Evolutionary conservation across 805 yeast genomes (phyloP), one percentile per base, ranked within the genome.

Genomic region (Saturnispora gosingensis): DNA sequence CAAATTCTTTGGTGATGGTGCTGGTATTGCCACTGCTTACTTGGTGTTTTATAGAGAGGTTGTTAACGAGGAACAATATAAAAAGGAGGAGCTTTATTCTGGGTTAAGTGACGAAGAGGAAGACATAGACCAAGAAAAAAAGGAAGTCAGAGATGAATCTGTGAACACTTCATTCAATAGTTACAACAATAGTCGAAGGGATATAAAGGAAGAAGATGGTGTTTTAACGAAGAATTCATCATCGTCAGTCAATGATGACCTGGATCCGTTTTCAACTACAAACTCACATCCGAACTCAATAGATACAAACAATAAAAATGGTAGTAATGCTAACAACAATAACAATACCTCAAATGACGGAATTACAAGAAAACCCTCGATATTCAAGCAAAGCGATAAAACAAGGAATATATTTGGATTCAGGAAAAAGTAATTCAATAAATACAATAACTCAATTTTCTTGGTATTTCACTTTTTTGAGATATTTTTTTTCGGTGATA

Each of bases 1-100:
- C 65, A 78, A 85, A 59, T 93, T 90, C 61, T 84, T 88, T 60
- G 98, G 98, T 27, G 91, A 88, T 63, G 81, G 85, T 3, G 84
- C 86, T 3, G 93, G 95, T 7, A 74, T 88, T 61, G 89, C 97
- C 0, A 84, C 96, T 27, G 98, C 98, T 0, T 93, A 93, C 66
- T 82, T 93, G 27, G 69, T 93, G 49, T 87, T 90, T 60, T 91
- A 91, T 66, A 82, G 79, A 58, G 83, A 80, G 55, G 61, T 66
- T 7, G 71, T 74, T n/a, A 67, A 71, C 13, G 75, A 76, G 28
- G 67, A 65, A 10, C 57, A 54, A n/a, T 72, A 62, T 52, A 46
- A 54, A 39, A 54, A 60, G 2, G 59, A 59, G 16, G 60, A 61
- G 20, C 53, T 70, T 18, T 67, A 56, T 57, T 59, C 59, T 36